Evolutionary conservation across 352 stramenopile genomes (phyloP), one percentile per base, ranked within the genome.

Genomic region (Pythium brassicae): DNA sequence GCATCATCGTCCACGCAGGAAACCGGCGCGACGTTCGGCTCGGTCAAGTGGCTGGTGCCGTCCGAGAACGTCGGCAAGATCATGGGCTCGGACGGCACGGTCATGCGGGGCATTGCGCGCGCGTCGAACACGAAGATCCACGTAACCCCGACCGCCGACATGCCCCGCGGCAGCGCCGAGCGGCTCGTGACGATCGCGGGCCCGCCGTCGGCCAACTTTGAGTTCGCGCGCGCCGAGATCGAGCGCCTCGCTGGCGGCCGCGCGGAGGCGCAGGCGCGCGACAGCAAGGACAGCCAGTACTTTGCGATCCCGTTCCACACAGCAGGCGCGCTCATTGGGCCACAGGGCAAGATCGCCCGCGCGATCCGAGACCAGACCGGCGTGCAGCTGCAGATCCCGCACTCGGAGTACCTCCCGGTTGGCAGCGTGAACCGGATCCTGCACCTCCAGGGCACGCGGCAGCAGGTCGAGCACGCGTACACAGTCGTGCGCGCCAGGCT

Each of bases 381-480:
- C 25, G 78, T 72, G 8, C 68, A 76, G 3, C 55, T 91, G 44
- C 78, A 89, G 58, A 73, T 89, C 55, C 67, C 76, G 42, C 64
- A 66, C 2, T 49, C 71, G 3, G 68, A 87, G 10, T 58, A 78
- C 32, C 34, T 88, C n/a, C 76, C 81, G 1, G 39, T 91, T 2
- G 81, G 81, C 50, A 76, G 74, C 45, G 25, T 86, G 12, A 89
- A 89, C 60, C 74, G 75, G 20, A 74, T 78, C 29, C 53, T 89
- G 14, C 81, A 91, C 50, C 66, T 91, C 12, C 78, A 87, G 65
- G 81, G 81, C 35, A 73, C 47, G 8, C 48, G n/a, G 14, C 61
- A 75, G 22, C 72, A 89, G 45, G 57, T 70, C 19, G 68, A 86
- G 39, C 68, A 72, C 26, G 78, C 78, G 11, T 59, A 56, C 43